Conservation (phyloP, 139 green algal species). For the Edaphochlamys debaryana region DNA sequence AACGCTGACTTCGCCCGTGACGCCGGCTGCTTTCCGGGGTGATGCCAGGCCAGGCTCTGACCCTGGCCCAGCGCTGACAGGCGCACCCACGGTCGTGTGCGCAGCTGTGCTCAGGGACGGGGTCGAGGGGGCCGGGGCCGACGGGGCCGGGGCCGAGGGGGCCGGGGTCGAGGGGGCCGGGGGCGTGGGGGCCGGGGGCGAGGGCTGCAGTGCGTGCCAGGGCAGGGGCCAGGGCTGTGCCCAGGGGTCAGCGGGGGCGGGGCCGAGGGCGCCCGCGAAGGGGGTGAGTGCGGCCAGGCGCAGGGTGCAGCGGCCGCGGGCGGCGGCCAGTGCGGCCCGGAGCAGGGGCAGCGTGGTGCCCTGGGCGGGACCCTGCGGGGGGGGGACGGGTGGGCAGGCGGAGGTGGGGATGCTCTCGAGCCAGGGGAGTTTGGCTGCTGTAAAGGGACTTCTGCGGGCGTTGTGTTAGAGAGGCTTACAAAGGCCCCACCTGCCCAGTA, state of each 20-base stretch:
- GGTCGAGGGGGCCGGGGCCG: neutral
- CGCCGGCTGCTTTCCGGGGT: neutral
- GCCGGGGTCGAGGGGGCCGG: neutral
- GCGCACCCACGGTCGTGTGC: neutral
- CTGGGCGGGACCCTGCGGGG: too few species aligned
- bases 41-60: neutral
- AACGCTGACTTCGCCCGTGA: neutral
- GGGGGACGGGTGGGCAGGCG: too few species aligned
- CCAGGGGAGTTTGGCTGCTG: too few species aligned
- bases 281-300: constrained; percentile 1
- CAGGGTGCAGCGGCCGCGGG: neutral
- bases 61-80: too few species aligned
- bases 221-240: neutral
- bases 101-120: neutral
- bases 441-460: too few species aligned
- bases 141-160: neutral
- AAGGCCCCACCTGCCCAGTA: too few species aligned
- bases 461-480: too few species aligned
- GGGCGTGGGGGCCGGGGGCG: neutral
- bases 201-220: neutral
- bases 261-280: neutral
- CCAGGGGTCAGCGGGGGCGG: neutral
- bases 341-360: neutral
- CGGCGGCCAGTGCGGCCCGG: neutral
- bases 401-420: too few species aligned